Base-by-base conservation (phyloP, 1,139 yeast genomes). In the Waltiozyma sp. region DNA sequence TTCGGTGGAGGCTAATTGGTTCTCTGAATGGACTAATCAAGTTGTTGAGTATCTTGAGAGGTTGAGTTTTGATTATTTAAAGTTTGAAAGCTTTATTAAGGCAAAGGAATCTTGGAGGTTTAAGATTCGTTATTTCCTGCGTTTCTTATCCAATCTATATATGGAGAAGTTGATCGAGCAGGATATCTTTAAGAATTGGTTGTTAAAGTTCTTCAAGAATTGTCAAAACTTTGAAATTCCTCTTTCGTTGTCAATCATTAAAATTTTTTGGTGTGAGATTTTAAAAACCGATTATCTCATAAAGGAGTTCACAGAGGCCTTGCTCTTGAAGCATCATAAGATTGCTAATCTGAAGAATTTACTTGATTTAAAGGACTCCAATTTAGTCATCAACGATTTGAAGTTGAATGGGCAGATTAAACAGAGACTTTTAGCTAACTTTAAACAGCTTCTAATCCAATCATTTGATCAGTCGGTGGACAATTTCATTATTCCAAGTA, bases 1-100 rank as follows among this genome's bases (percentile, higher is more conserved):
- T 3, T 8, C 26, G 4, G 64, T 77, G 15, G 84, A 79, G 48
- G 60, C 65, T 18, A 79, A 73, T 43, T 80, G 95, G 86, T 64
- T 81, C 10, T 79, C 77, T 47, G 96, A 87, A 57, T 88, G 96
- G 96, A 84, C 95, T 0, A 86, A 77, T 42, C 91, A 83, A 51
- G 76, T 83, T 7, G 68, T 75, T 6, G 80, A 75, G 45, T 82
- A 73, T 53, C 56, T 80, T 21, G 77, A 73, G 53, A 72, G 73
- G 51, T 65, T 73, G 36, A 67, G 79, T 9, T 60, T 64, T 35
- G 75, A 69, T 39, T 57, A 63, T 39, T 54, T 60, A 37, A 49
- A 43, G 33, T 47, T 50, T 38, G 56, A 53, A 31, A 42, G 50
- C 1, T 45, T 46, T 33, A 40, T 61, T 9, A 47, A 47, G 24